These are phyloP conservation scores for Penicillium sclerotigenum DNA, from an alignment of 2,329 filamentous ascomycete genomes.

Conservation along the genomic window DNA sequence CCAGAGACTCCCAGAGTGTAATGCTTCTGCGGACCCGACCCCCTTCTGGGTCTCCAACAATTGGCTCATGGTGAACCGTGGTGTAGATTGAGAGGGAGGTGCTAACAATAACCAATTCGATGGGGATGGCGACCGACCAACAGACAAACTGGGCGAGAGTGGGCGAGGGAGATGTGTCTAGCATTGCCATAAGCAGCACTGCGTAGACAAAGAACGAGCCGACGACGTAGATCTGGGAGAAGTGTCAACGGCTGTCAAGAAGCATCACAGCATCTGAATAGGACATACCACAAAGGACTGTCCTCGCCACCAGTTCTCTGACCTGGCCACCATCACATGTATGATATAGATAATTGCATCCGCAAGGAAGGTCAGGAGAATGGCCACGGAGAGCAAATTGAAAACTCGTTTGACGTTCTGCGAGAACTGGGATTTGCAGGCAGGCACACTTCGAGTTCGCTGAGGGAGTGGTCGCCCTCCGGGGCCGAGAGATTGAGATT, in stretches of 20 bases:
- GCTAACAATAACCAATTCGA: slow-evolving; percentile 70
- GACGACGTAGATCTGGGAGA: slow-evolving; percentile 71
- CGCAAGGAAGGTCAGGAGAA: slow-evolving; percentile 71
- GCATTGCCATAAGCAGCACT: slow-evolving; percentile 78
- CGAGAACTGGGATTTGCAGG: slow-evolving; percentile 56
- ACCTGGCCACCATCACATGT: slow-evolving; percentile 66
- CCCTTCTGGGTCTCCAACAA: slow-evolving; percentile 48
- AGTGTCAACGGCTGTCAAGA: slow-evolving; percentile 11
- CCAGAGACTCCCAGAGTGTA: slow-evolving; percentile 43
- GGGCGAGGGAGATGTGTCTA: slow-evolving; percentile 79
- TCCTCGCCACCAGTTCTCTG: slow-evolving; percentile 77
- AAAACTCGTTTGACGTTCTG: slow-evolving; percentile 69
- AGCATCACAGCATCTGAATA: neutral
- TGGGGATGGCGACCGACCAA: slow-evolving; percentile 70
- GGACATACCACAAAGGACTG: slow-evolving; percentile 68
- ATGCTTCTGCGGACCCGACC: slow-evolving; percentile 42
- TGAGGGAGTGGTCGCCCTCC: slow-evolving; percentile 84
- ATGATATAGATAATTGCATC: slow-evolving; percentile 70
- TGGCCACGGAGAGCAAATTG: slow-evolving; percentile 67
- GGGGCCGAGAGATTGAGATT: slow-evolving; percentile 64
- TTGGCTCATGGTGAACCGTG: slow-evolving; percentile 62
- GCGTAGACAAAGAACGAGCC: slow-evolving; percentile 84
- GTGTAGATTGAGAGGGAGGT: slow-evolving; percentile 68
- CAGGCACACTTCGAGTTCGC: slow-evolving; percentile 51
- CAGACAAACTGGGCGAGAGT: slow-evolving; percentile 74